Evolutionary conservation across 2,329 filamentous ascomycete species (phyloP).

Genomic region (Stachybotrys echinatus): DNA sequence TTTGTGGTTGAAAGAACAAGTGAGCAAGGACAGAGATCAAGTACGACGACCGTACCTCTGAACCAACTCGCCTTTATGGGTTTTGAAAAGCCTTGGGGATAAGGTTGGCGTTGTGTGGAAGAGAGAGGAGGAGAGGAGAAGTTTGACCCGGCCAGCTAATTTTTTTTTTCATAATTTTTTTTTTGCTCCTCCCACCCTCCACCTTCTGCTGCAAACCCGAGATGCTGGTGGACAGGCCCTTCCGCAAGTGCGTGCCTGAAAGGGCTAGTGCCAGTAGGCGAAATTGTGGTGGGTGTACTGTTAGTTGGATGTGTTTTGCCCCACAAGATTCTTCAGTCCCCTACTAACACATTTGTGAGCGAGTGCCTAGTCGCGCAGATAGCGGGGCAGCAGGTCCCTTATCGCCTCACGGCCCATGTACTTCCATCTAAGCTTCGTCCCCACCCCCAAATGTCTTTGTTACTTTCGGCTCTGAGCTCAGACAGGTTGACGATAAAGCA

Average conservation of each 20-base stretch:
- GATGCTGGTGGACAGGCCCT: neutral
- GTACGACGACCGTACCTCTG: slow-evolving; percentile 55
- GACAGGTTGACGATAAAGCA: no score
- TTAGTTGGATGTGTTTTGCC: neutral
- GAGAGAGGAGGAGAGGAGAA: slow-evolving; percentile 32
- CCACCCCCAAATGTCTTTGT: no score
- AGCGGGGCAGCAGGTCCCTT: no score
- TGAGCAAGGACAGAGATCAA: slow-evolving; percentile 56
- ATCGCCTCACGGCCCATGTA: no score
- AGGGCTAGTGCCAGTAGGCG: neutral
- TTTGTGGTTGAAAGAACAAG: slow-evolving; percentile 44
- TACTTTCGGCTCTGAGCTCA: no score
- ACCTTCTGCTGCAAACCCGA: neutral
- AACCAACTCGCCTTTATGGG: slow-evolving; percentile 41
- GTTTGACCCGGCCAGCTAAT: slow-evolving; percentile 24
- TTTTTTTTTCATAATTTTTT: slow-evolving; percentile 21
- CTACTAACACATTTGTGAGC: neutral
- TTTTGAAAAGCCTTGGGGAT: slow-evolving; percentile 38
- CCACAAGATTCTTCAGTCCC: no score
- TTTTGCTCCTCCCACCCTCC: slow-evolving; percentile 8
- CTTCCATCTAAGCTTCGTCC: no score
- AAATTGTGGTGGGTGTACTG: neutral
- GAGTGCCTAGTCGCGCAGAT: no score
- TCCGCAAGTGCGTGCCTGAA: neutral
- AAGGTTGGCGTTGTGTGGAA: slow-evolving; percentile 44